Evolutionary conservation across 768 basidiomycete species (phyloP).

Genomic region (Scleroderma bovista): DNA sequence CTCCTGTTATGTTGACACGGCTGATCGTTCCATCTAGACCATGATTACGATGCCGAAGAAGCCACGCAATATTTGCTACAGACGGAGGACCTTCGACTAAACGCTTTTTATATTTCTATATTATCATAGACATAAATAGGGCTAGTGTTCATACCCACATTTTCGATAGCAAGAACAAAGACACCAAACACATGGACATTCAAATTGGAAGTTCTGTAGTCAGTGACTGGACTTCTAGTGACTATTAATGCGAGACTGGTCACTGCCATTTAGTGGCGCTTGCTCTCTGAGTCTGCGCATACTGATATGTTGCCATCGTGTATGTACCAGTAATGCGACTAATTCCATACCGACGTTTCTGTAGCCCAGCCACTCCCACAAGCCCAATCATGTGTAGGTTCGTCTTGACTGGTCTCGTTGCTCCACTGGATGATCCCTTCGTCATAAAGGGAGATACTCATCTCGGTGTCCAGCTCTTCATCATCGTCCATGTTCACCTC

Average conservation of each 20-base stretch:
- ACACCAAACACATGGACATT: too few species aligned
- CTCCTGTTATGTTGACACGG: background rate
- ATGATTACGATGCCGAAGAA: slow-evolving; percentile 89
- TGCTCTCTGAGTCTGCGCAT: too few species aligned
- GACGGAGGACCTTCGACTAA: slow-evolving; percentile 54
- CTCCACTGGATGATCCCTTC: background rate
- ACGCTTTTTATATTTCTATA: background rate
- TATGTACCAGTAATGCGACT: background rate
- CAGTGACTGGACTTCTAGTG: too few species aligned
- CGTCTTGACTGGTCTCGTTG: background rate
- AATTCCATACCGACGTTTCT: background rate
- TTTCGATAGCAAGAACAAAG: too few species aligned
- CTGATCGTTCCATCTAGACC: slow-evolving; percentile 46
- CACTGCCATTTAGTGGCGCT: too few species aligned
- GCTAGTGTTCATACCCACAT: too few species aligned
- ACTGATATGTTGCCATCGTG: too few species aligned
- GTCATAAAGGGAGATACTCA: background rate
- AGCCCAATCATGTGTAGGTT: background rate
- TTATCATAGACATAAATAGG: too few species aligned
- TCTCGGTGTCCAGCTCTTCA: slow-evolving; percentile 2
- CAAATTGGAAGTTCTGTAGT: too few species aligned
- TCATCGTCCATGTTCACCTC: slow-evolving; percentile 14
- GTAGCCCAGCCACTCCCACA: background rate
- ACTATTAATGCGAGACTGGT: too few species aligned
- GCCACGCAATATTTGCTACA: slow-evolving; percentile 60